Evolutionary conservation across 2,329 filamentous ascomycete genomes (phyloP), one percentile per base, ranked within the genome.

Genomic region (Beauveria varroae): DNA sequence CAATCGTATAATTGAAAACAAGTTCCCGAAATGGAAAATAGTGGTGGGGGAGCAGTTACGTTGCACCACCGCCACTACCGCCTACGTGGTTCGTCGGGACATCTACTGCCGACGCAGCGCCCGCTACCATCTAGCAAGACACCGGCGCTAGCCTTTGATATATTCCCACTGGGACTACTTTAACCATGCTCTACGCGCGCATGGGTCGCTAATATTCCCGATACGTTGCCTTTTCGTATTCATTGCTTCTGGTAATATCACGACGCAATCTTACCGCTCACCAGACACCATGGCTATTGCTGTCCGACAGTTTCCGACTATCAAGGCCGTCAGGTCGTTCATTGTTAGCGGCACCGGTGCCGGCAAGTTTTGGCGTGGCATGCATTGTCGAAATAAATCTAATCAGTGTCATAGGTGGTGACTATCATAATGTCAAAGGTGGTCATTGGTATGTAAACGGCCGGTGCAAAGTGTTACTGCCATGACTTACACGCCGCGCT

Each of bases 401-500:
- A 28, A 53, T 37, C 16, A 76, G 77, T 60, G 75, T 75, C 16
- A 24, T 9, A 75, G 88, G 89, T 62, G 89, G 89, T 64, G 90
- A 93, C 72, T 97, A 97, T 74, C 93, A 97, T 81, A 96, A 97
- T 81, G 93, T 96, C 69, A 83, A 91, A 65, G 82, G 84, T 40
- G 85, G 85, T 24, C 86, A 88, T 69, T 88, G 86, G 86, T 87
- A 75, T 66, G 78, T 56, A 49, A 14, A n/a, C 16, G 2, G 20
- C 40, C 24, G 22, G n/a, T 46, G 37, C 46, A 26, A 12, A 34
- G 3, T 14, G 10, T 24, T 12, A 34, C 18, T 20, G 14, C n/a
- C 22, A 30, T 51, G 41, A 22, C 46, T 62, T 9, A 54, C 46
- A 50, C 22, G 18, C 28, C 20, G 24, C 63, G 30, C 16, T 44